These are phyloP conservation scores for Jasminum sambac DNA, from an alignment of 257 asterid species.

Conservation along the genomic window DNA sequence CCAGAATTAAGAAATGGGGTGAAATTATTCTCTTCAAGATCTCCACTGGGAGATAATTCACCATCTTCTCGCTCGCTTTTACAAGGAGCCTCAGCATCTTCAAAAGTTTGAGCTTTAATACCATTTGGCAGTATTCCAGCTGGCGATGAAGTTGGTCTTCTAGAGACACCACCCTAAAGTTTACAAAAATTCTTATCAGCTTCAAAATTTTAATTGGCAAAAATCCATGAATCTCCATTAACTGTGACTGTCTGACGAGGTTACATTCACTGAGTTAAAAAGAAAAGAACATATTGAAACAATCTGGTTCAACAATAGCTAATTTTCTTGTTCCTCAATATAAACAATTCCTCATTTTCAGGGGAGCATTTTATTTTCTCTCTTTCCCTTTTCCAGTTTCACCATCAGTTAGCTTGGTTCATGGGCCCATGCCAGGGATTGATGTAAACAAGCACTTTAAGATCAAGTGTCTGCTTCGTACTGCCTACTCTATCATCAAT, in stretches of 20 bases:
- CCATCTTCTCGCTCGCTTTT: conserved; percentile 72
- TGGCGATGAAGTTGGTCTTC: conserved; percentile 38
- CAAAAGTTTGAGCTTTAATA: conserved; percentile 33
- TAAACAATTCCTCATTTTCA: background rate
- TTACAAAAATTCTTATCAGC: conserved; percentile 12
- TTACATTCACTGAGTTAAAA: background rate
- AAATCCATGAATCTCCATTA: conserved; percentile 11
- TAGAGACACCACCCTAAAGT: conserved; percentile 46
- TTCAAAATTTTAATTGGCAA: background rate
- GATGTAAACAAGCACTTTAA: background rate
- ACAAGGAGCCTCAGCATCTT: conserved; percentile 36
- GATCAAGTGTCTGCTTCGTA: background rate
- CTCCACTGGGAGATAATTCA: conserved; percentile 67
- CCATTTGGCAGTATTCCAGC: conserved; percentile 34
- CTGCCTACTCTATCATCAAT: background rate
- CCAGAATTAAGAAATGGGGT: conserved; percentile 32
- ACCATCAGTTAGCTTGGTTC: background rate
- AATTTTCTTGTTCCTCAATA: background rate
- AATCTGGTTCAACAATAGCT: background rate
- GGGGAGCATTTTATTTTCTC: background rate
- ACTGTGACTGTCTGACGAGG: conserved; percentile 8
- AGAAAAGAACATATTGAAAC: conserved; percentile 9
- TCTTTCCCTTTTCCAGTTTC: background rate
- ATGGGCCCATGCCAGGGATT: background rate
- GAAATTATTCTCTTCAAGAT: conserved; percentile 44